Evolutionary conservation across 805 yeast species (phyloP).

Genomic region (Myxozyma sirexii): DNA sequence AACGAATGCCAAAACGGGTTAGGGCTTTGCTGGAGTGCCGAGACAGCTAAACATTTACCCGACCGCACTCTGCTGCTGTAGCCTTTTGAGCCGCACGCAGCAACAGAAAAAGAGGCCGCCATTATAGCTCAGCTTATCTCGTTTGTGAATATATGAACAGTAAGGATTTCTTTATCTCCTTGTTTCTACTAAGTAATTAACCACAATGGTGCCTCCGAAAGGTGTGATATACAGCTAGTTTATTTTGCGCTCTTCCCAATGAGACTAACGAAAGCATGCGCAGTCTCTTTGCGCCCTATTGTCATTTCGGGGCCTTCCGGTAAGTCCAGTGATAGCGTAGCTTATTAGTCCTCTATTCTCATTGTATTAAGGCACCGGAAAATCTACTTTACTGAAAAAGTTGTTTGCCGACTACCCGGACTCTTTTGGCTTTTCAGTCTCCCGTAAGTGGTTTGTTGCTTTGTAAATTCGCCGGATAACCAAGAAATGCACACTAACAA

Average conservation of each 20-base stretch:
- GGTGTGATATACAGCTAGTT: background rate
- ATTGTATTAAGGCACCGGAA: slow-evolving; percentile 66
- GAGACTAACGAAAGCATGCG: background rate
- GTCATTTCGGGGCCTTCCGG: slow-evolving; percentile 97
- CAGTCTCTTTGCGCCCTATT: slow-evolving; percentile 55
- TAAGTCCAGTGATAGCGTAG: slow-evolving; percentile 5
- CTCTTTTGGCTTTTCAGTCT: slow-evolving; percentile 89
- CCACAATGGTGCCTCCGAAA: background rate
- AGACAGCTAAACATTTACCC: background rate
- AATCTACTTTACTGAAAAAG: slow-evolving; percentile 88
- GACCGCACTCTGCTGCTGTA: background rate
- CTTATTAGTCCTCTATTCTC: background rate
- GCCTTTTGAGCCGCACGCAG: slow-evolving; percentile 1
- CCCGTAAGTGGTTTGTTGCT: slow-evolving; percentile 48
- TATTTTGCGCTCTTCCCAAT: too few species aligned
- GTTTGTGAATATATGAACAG: too few species aligned
- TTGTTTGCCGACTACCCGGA: slow-evolving; percentile 88
- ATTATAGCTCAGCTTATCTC: too few species aligned
- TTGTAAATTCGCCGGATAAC: too few species aligned
- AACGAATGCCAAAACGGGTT: background rate
- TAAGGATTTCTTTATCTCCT: background rate
- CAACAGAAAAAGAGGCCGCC: background rate
- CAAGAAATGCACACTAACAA: too few species aligned
- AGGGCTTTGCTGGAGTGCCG: background rate
- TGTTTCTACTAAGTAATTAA: background rate